Evolutionary conservation across 495 filamentous ascomycete species (phyloP).

Genomic region (Talaromyces ruber): DNA sequence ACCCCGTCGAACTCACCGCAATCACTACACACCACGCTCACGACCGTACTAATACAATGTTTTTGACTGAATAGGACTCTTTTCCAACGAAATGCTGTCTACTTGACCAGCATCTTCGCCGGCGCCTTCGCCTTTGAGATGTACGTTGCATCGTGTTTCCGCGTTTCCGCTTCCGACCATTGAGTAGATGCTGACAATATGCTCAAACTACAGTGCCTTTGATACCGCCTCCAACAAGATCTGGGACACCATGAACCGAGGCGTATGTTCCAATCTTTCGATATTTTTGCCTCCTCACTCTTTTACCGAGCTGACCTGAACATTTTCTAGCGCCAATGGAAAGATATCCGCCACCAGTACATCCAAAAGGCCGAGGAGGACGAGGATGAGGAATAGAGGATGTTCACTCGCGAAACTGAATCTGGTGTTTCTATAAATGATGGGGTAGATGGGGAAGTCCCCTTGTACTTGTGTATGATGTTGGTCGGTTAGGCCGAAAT

Average conservation of each 20-base stretch:
- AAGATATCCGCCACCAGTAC: conserved; percentile 92
- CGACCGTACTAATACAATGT: conserved; percentile 10
- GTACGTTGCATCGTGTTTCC: conserved; percentile 43
- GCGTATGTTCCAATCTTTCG: conserved; percentile 53
- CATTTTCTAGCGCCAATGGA: conserved; percentile 85
- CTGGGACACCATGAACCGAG: conserved; percentile 84
- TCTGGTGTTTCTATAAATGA: neutral
- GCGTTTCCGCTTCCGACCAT: neutral
- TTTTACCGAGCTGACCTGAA: conserved; percentile 1
- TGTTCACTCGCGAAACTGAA: neutral
- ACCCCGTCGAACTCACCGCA: neutral
- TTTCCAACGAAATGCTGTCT: conserved; percentile 76
- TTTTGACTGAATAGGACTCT: conserved; percentile 50
- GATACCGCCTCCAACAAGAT: conserved; percentile 67
- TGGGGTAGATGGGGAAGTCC: neutral
- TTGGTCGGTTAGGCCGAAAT: neutral
- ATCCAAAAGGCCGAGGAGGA: conserved; percentile 55
- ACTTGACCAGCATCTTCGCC: conserved; percentile 77
- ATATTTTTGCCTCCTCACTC: neutral
- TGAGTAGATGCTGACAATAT: neutral
- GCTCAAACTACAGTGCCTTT: conserved; percentile 51
- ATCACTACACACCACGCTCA: neutral
- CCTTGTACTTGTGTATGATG: conserved; percentile 6
- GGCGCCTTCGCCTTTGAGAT: conserved; percentile 88
- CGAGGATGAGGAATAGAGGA: conserved; percentile 36